Base-by-base conservation (phyloP, 305 asterid species). In the Fraxinus nigra region DNA sequence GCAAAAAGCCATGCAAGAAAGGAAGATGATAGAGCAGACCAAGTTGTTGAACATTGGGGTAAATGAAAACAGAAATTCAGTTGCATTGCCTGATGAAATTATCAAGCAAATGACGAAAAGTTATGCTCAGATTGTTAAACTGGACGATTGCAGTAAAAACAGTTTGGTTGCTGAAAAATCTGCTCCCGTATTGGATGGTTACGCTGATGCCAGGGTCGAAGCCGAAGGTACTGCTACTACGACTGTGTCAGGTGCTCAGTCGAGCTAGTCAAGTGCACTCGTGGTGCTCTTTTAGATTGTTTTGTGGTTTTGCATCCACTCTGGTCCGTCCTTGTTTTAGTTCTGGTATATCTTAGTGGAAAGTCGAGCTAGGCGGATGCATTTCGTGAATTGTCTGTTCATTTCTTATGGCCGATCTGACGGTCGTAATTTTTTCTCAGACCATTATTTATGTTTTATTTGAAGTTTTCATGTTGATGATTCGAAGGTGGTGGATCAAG, bases 91-190 rank as follows among this genome's bases (percentile, higher is more conserved):
- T 30, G 43, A 70, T 70, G 76, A 70, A 33, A 33, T 75, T 13
- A 75, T 75, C 59, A 75, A 75, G 34, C 78, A 75, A 22, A 75
- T 75, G 78, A 35, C 78, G 8, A 75, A 75, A 32, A 75, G 78
- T 75, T 75, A 35, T 22, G 78, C 78, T 22, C 78, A 75, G 59
- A 43, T 75, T 75, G 78, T 75, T 43, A 37, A 43, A 20, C 24
- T 75, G 34, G 78, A 75, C 2, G 78, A 38, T 37, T 35, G 78
- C 59, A 24, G 34, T 75, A 40, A 38, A 9, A 43, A 37, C 32
- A 22, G 33, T 75, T 38, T 24, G 61, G 59, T 38, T 20, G 28
- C 56, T 6, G 78, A 38, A 35, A 75, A 43, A 75, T 20, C 78
- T 75, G 59, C n/a, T 75, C 59, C 35, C 22, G 78, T 75, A 24